phyloP scores from a whole-genome alignment of 2,329 filamentous ascomycete genomes.

The Penicillium verrucosum region DNA sequence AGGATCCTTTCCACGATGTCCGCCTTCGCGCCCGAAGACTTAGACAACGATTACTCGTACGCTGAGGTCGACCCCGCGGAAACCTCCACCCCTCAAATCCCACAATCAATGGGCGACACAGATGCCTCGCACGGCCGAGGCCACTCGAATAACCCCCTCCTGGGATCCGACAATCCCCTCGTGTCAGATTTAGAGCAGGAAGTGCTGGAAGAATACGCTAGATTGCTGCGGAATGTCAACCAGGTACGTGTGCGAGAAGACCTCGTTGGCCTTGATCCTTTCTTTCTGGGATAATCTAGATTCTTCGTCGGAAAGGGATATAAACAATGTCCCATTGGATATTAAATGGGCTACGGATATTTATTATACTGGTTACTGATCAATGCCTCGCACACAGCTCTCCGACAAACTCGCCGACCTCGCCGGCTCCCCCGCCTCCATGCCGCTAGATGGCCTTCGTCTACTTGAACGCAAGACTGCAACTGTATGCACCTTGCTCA shows the following conservation, averaged over 20 bases:
- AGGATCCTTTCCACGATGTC: constrained; percentile 14
- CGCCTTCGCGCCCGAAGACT: constrained; percentile 21
- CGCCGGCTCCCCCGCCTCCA: constrained; percentile 67
- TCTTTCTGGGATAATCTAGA: neutral
- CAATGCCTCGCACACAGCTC: constrained; percentile 22
- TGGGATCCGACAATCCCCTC: constrained; percentile 36
- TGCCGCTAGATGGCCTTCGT: constrained; percentile 73
- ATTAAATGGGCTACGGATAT: neutral
- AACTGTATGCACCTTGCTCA: constrained; percentile 89
- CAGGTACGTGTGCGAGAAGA: constrained; percentile 54
- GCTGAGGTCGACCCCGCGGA: constrained; percentile 16
- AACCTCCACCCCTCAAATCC: constrained; percentile 17
- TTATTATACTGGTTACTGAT: neutral
- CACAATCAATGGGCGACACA: constrained; percentile 16
- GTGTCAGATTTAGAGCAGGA: constrained; percentile 84
- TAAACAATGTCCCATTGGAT: neutral
- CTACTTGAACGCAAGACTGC: constrained; percentile 92
- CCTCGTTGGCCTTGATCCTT: neutral
- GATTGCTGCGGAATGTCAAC: constrained; percentile 85
- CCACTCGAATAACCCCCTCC: constrained; percentile 35
- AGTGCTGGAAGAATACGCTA: constrained; percentile 88
- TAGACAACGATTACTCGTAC: constrained; percentile 21
- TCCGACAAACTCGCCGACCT: constrained; percentile 50
- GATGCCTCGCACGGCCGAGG: constrained; percentile 17
- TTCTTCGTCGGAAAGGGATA: neutral